These are phyloP conservation scores for Colletotrichum musae DNA, from an alignment of 2,329 filamentous ascomycete genomes.

Conservation along the genomic window DNA sequence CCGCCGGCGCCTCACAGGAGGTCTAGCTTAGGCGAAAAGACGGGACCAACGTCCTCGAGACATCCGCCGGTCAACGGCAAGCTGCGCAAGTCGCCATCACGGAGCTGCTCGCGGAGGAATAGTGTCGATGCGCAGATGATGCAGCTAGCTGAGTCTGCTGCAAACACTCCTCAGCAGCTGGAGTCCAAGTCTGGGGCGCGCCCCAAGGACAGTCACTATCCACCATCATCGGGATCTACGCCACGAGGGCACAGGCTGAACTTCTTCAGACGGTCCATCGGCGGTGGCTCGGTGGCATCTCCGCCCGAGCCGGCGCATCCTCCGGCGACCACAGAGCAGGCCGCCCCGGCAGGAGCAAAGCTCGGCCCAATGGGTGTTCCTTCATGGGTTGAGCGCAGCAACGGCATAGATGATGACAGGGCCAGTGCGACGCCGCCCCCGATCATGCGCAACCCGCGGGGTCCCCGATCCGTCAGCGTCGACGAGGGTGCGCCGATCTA, in stretches of 20 bases:
- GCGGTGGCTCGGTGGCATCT: constrained; percentile 48
- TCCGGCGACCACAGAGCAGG: constrained; percentile 17
- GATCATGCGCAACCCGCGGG: constrained; percentile 62
- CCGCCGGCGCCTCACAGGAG: constrained; percentile 66
- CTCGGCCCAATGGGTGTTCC: constrained; percentile 53
- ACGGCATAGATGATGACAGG: constrained; percentile 57
- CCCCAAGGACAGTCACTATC: constrained; percentile 57
- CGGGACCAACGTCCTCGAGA: constrained; percentile 49
- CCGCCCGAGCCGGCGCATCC: constrained; percentile 44
- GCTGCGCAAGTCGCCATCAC: constrained; percentile 46
- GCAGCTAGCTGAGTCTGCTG: constrained; percentile 44
- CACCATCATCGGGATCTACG: constrained; percentile 63
- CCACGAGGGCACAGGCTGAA: constrained; percentile 63
- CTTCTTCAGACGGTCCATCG: constrained; percentile 66
- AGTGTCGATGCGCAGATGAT: constrained; percentile 51
- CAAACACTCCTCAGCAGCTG: constrained; percentile 42
- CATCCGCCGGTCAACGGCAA: constrained; percentile 42
- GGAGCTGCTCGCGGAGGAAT: constrained; percentile 44
- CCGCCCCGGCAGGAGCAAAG: constrained; percentile 33
- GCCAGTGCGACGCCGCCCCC: constrained; percentile 69
- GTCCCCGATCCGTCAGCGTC: constrained; percentile 37
- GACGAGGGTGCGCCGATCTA: constrained; percentile 33
- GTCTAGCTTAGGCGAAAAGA: constrained; percentile 67
- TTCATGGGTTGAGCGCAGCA: constrained; percentile 55
- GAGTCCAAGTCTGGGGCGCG: constrained; percentile 47